These are phyloP conservation scores for Phytophthora pistaciae DNA, from an alignment of 352 stramenopile genomes.

Conservation along the genomic window DNA sequence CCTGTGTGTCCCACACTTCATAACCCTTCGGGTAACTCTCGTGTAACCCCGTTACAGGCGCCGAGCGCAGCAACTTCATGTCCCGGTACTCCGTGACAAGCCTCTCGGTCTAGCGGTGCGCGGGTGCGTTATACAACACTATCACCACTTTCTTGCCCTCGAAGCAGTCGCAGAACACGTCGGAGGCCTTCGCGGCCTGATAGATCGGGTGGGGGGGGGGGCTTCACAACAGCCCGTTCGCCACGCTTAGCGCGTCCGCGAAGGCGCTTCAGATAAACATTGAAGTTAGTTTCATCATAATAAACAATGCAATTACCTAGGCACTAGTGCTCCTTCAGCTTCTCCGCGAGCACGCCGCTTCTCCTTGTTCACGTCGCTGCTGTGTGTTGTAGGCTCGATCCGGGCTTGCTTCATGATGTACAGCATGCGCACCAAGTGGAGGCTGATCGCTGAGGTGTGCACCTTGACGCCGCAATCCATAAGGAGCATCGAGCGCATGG, in stretches of 20 bases:
- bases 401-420: constrained; percentile 1
- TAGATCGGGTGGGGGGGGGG: background rate
- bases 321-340: background rate
- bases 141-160: constrained; percentile 1
- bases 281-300: constrained; percentile 11
- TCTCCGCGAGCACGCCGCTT: constrained; percentile 8
- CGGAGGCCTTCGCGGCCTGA: background rate
- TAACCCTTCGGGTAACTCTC: too few species aligned
- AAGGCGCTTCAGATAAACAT: constrained; percentile 1
- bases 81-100: background rate
- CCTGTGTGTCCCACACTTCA: too few species aligned
- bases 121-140: background rate
- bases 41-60: too few species aligned
- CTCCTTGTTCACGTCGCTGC: constrained; percentile 15
- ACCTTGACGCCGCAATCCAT: constrained; percentile 1
- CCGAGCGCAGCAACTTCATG: background rate
- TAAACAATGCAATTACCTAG: constrained; percentile 12
- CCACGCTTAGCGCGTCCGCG: constrained; percentile 1
- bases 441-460: background rate
- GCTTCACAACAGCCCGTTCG: background rate
- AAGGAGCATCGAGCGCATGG: background rate
- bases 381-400: constrained; percentile 13
- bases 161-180: background rate
- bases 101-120: background rate
- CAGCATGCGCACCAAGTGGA: background rate